Evolutionary conservation across 2,329 filamentous ascomycete genomes (phyloP), one percentile per base, ranked within the genome.

Genomic region (Colletotrichum incanum): DNA sequence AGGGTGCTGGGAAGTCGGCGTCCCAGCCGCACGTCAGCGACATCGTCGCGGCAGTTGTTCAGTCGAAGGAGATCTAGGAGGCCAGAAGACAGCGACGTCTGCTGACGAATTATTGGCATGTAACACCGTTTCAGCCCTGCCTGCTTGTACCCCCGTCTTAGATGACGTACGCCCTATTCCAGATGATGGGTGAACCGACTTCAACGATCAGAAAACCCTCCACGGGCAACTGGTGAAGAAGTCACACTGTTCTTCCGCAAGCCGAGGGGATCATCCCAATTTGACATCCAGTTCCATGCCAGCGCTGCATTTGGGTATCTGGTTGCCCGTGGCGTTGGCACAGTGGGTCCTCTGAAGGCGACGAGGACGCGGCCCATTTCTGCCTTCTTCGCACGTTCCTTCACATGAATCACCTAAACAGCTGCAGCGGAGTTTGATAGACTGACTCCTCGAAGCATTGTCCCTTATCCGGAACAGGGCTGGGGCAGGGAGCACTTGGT

Each of bases 11-110:
- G 2, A n/a, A 47, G 20, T 50, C 60, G 7, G 23, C 61, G 4
- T 14, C 49, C 16, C 61, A 54, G 49, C 61, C 61, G 7, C 49
- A 49, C 8, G 61, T 74, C 31, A 26, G 31, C 47, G 58, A 56
- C 31, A 67, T 74, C 34, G 72, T 74, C 16, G 34, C 43, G 28
- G 68, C 68, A 12, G 73, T 74, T 5, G 68, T 69, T 14, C 47
- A 59, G 45, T 72, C 72, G 9, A 66, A 45, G 52, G 72, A 72
- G 20, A 37, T 71, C 28, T 71, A 73, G 65, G 50, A 64, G 59
- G 26, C 39, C 26, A 18, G 6, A 7, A 4, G 2, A 58, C 37
- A 3, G 20, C 55, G 37, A 34, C n/a, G n/a, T 16, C 16, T 8
- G 54, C 12, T 8, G 54, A 41, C 16, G 37, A 58, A n/a, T 16